Evolutionary conservation across 208 protist species (phyloP).

Genomic region (Leptomonas seymouri): DNA sequence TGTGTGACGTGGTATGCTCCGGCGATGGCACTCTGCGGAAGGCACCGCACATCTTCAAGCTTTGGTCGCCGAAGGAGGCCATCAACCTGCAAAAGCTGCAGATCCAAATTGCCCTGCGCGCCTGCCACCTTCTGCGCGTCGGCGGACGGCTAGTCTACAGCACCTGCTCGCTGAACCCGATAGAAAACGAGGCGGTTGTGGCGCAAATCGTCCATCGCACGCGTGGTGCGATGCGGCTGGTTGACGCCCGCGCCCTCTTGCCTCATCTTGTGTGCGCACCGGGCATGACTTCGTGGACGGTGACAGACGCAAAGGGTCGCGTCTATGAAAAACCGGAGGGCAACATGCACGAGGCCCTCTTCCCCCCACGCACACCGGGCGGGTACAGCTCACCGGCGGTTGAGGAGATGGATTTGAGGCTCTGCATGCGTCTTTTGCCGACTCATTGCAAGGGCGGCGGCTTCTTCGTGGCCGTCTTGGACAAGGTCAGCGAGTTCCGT

Average conservation of each 20-base stretch:
- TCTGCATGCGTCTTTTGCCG: slow-evolving; percentile 95
- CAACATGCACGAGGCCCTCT: slow-evolving; percentile 73
- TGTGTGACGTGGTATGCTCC: slow-evolving; percentile 95
- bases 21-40: slow-evolving; percentile 94
- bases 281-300: slow-evolving; percentile 88
- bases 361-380: slow-evolving; percentile 74
- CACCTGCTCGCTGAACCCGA: slow-evolving; percentile 97
- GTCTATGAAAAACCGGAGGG: slow-evolving; percentile 41
- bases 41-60: slow-evolving; percentile 78
- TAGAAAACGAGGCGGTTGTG: slow-evolving; percentile 97
- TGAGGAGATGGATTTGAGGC: slow-evolving; percentile 65
- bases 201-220: slow-evolving; percentile 83
- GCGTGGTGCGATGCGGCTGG: slow-evolving; percentile 82
- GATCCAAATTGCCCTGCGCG: slow-evolving; percentile 82
- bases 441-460: slow-evolving; percentile 95
- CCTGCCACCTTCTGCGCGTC: slow-evolving; percentile 73
- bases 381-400: slow-evolving; percentile 68
- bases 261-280: slow-evolving; percentile 65
- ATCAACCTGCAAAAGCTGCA: slow-evolving; percentile 86
- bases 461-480: slow-evolving; percentile 97
- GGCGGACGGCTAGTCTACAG: slow-evolving; percentile 95
- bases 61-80: slow-evolving; percentile 81
- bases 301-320: slow-evolving; percentile 69
- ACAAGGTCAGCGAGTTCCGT: slow-evolving; percentile 80
- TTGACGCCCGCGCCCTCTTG: slow-evolving; percentile 85